phyloP scores from a whole-genome alignment of 2,329 filamentous ascomycete species.

The Aspergillus flavus region DNA sequence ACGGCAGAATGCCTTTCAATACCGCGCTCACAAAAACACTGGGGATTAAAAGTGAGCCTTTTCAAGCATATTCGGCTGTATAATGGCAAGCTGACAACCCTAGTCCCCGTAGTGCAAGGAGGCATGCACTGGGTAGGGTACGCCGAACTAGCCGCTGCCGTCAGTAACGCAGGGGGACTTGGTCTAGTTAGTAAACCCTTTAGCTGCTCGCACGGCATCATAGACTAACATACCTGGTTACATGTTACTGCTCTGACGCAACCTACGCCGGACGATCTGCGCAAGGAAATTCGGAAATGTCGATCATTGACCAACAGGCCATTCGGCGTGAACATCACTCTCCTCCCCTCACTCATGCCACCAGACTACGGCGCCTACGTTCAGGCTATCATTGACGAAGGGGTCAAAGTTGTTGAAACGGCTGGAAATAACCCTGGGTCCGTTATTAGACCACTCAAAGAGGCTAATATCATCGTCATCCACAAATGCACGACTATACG shows the following conservation, averaged over 20 bases:
- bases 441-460: constrained; percentile 86
- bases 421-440: constrained; percentile 88
- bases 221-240: neutral
- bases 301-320: constrained; percentile 64
- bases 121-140: constrained; percentile 51
- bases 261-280: constrained; percentile 85
- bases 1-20: no score
- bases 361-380: constrained; percentile 93
- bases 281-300: constrained; percentile 88
- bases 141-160: constrained; percentile 56
- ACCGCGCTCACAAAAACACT: no score
- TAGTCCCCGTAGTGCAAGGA: neutral
- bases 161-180: constrained; percentile 56
- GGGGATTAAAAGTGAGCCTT: no score
- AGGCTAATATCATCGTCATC: constrained; percentile 70
- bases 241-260: constrained; percentile 72
- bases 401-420: constrained; percentile 87
- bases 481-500: constrained; percentile 72
- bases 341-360: constrained; percentile 84
- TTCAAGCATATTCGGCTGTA: no score
- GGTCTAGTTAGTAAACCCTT: constrained; percentile 46
- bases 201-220: no score
- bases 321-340: constrained; percentile 93
- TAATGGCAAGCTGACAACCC: neutral
- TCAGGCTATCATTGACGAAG: constrained; percentile 89